These are phyloP conservation scores for Lactarius vividus DNA, from an alignment of 768 basidiomycete species.

Conservation along the genomic window DNA sequence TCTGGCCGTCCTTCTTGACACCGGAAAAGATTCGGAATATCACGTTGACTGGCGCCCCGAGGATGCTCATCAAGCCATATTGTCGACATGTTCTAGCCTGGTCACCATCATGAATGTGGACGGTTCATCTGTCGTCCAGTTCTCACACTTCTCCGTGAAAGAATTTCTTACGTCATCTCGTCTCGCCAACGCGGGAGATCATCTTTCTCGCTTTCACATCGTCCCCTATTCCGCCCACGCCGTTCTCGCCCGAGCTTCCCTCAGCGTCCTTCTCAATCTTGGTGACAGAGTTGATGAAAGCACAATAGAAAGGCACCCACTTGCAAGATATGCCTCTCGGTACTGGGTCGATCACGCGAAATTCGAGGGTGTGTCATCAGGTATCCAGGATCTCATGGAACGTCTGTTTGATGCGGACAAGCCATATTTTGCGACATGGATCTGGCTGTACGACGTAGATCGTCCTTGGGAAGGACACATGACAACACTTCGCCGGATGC, in stretches of 20 bases:
- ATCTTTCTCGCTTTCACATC: slow-evolving; percentile 1
- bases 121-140: background rate
- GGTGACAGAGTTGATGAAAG: background rate
- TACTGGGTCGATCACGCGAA: slow-evolving; percentile 1
- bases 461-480: background rate
- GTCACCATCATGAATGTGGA: background rate
- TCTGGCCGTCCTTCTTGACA: slow-evolving; percentile 5
- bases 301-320: background rate
- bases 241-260: background rate
- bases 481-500: background rate
- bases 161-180: background rate
- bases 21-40: background rate
- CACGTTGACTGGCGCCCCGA: background rate
- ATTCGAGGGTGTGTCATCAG: background rate
- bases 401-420: background rate
- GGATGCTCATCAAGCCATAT: background rate
- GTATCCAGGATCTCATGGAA: background rate
- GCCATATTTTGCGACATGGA: slow-evolving; percentile 4
- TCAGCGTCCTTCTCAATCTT: background rate
- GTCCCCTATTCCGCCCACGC: background rate
- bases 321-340: background rate
- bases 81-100: background rate
- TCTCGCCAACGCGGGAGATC: background rate
- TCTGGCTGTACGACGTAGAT: slow-evolving; percentile 2
- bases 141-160: background rate